Conservation (phyloP, 768 basidiomycete genomes). For the Rhizopogon vesiculosus region DNA sequence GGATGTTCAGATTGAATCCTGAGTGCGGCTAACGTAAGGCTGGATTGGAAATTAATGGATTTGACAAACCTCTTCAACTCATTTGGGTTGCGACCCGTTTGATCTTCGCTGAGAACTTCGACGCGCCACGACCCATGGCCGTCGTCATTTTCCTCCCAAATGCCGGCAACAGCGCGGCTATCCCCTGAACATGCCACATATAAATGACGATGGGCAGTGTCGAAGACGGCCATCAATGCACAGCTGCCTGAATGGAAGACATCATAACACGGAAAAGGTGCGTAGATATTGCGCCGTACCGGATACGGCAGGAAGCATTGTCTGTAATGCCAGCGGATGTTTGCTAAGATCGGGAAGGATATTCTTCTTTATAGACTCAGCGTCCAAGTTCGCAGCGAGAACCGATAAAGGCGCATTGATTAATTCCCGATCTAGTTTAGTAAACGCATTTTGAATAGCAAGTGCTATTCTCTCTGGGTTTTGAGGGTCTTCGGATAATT, state of each 20-base stretch:
- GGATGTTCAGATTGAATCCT: conserved; percentile 87
- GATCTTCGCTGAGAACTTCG: conserved; percentile 93
- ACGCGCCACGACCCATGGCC: conserved; percentile 81
- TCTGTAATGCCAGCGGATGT: conserved; percentile 63
- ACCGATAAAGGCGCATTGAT: conserved; percentile 72
- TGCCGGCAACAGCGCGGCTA: conserved; percentile 91
- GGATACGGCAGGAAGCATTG: conserved; percentile 82
- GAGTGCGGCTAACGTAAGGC: neutral
- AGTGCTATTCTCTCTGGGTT: conserved; percentile 51
- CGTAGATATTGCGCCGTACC: conserved; percentile 35
- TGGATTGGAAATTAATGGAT: neutral
- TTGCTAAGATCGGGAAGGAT: conserved; percentile 60
- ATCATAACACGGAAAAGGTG: conserved; percentile 1
- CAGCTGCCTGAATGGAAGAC: conserved; percentile 65
- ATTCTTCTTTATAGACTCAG: conserved; percentile 45
- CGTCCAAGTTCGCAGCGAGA: conserved; percentile 53
- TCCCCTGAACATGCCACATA: conserved; percentile 94
- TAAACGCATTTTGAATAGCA: conserved; percentile 76
- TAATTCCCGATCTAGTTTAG: conserved; percentile 81
- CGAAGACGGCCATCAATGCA: conserved; percentile 83
- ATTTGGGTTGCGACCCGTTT: conserved; percentile 87
- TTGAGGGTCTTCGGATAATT: conserved; percentile 33
- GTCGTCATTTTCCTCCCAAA: conserved; percentile 68
- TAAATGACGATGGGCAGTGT: conserved; percentile 74
- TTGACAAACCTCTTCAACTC: conserved; percentile 74